A percentile compares a stretch with the other conserved stretches of the same genome.
Conservation (phyloP, 805 yeast species). For the Wickerhamiella azymoides region DNA sequence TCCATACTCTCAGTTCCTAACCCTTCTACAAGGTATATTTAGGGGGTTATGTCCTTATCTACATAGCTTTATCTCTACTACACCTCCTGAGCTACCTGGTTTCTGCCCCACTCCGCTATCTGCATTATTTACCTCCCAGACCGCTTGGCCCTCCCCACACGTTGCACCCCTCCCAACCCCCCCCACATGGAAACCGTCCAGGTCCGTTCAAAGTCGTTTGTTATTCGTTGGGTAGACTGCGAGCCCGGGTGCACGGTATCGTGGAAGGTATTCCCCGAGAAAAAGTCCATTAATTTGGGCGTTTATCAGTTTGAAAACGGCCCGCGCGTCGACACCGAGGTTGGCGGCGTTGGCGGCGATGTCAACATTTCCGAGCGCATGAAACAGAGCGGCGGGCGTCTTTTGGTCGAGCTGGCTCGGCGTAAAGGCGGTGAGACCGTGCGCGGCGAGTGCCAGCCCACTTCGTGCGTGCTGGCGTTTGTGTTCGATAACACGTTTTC, state of each 20-base stretch:
- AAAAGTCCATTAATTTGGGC: conserved; percentile 38
- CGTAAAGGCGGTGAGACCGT: conserved; percentile 47
- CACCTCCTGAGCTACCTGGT: too few relatives aligned
- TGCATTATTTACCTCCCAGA: neutral
- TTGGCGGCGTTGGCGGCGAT: conserved; percentile 1
- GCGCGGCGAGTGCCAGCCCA: conserved; percentile 37
- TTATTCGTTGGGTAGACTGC: conserved; percentile 81
- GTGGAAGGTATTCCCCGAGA: conserved; percentile 74
- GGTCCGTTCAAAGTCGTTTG: conserved; percentile 75
- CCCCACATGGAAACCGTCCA: conserved; percentile 74
- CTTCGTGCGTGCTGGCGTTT: conserved; percentile 67
- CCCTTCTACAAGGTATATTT: too few relatives aligned
- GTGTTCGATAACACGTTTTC: conserved; percentile 88
- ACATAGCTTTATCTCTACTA: too few relatives aligned
- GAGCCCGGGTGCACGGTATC: conserved; percentile 50
- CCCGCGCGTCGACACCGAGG: conserved; percentile 15
- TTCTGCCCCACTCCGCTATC: too few relatives aligned
- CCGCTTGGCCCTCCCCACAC: neutral
- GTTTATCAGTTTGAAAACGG: conserved; percentile 17
- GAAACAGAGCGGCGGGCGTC: conserved; percentile 36
- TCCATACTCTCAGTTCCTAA: too few relatives aligned
- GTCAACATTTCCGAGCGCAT: conserved; percentile 34
- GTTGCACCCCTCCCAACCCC: neutral
- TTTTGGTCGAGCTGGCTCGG: conserved; percentile 42
- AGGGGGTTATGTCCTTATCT: too few relatives aligned